Percentiles rank a stretch among this genome's conserved stretches.
Conservation (phyloP, 495 filamentous ascomycete genomes). For the Talaromyces nanjingensis region DNA sequence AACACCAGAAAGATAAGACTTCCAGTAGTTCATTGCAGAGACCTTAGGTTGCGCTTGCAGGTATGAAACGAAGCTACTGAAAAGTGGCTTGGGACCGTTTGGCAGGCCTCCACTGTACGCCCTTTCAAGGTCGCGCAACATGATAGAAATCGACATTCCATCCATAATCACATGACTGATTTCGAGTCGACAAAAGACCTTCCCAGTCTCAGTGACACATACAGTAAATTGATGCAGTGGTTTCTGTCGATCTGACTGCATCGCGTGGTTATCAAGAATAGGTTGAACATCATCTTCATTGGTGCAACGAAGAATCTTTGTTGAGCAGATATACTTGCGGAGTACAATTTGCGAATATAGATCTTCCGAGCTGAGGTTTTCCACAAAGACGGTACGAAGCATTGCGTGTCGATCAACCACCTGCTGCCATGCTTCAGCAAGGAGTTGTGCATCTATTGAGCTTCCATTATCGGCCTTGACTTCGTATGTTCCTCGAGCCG, state of each 20-base stretch:
- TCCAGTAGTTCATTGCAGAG: slow-evolving; percentile 47
- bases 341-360: slow-evolving; percentile 46
- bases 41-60: slow-evolving; percentile 28
- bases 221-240: slow-evolving; percentile 42
- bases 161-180: slow-evolving; percentile 50
- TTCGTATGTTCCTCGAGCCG: slow-evolving; percentile 55
- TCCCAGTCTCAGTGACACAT: slow-evolving; percentile 30
- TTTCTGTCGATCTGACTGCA: slow-evolving; percentile 28
- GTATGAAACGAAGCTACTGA: slow-evolving; percentile 48
- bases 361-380: slow-evolving; percentile 36
- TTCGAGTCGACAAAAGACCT: slow-evolving; percentile 46
- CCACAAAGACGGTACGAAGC: slow-evolving; percentile 45
- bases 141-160: slow-evolving; percentile 40
- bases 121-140: slow-evolving; percentile 38
- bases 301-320: slow-evolving; percentile 28
- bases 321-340: slow-evolving; percentile 26
- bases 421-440: slow-evolving; percentile 41
- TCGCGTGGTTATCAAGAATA: slow-evolving; percentile 25
- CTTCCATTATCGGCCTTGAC: slow-evolving; percentile 28
- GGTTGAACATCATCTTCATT: slow-evolving; percentile 24
- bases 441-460: slow-evolving; percentile 25
- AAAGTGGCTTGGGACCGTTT: slow-evolving; percentile 33
- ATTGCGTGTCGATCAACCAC: slow-evolving; percentile 44
- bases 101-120: slow-evolving; percentile 38
- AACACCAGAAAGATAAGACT: slow-evolving; percentile 37